Base-by-base conservation (phyloP, 306 rosid species). In the Vigna trinervia region DNA sequence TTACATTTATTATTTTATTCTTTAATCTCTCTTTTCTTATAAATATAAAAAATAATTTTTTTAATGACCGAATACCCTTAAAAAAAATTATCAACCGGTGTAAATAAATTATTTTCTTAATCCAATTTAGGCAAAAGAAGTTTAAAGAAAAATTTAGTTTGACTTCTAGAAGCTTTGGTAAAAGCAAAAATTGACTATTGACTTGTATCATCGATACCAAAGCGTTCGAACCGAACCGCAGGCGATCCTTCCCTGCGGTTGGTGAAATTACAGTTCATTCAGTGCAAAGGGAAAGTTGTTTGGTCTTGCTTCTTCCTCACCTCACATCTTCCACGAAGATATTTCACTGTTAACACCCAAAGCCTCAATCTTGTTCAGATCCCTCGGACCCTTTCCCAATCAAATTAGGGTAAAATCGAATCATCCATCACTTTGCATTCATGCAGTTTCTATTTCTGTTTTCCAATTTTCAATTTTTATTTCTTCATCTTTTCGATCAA, bases 161-260 rank as follows among this genome's bases (percentile, higher is more conserved):
- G 19, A 65, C 36, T 65, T 11, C 11, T 20, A 11, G 17, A 26
- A 1, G 15, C 6, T 32, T 0, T 6, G 45, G 22, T 15, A 60
- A 6, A 39, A 56, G 8, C 3, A 32, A 7, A 56, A 70, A 0
- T 9, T 38, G 56, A 79, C 62, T 36, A 12, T 68, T 69, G 76
- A 69, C 52, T 69, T 75, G 0, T 20, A 8, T 36, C 12, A 71
- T 12, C 6, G 2, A 17, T 8, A 1, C 9, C 8, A 13, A 23
- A 48, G 1, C 3, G 47, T 53, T 75, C 65, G 65, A 71, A 77
- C 65, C 19, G 85, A 71, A 82, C 75, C 28, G 82, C 64, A 77
- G 57, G 76, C 58, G 20, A n/a, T 4, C 47, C 23, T 59, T 78
- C 36, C 68, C 80, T 66, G 28, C 82, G 22, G 45, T 71, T 58